Evolutionary conservation across 352 stramenopile species (phyloP).

Genomic region (Stramenopiles sp.): DNA sequence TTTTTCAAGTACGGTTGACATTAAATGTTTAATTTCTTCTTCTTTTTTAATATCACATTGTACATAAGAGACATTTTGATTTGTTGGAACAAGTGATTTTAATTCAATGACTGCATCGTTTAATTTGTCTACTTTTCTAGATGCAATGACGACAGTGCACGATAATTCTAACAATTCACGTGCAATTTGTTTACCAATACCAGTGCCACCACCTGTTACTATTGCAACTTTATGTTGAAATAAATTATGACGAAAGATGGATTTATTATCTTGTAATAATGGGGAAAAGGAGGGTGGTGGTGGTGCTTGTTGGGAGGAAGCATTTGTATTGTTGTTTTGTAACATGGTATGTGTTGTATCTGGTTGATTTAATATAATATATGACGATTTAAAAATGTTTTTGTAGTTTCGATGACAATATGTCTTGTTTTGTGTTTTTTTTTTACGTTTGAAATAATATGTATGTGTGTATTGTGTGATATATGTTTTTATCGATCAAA

Average conservation of each 20-base stretch:
- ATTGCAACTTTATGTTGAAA: neutral
- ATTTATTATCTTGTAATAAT: too few species aligned
- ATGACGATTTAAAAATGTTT: too few species aligned
- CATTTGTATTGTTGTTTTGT: too few species aligned
- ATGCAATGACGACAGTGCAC: neutral
- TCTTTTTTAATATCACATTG: neutral
- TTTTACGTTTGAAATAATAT: too few species aligned
- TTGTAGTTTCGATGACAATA: too few species aligned
- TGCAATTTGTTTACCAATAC: neutral
- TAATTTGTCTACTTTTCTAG: neutral
- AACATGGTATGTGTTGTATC: too few species aligned
- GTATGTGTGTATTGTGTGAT: too few species aligned
- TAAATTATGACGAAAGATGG: neutral
- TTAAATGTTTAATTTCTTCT: neutral
- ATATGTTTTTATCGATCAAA: too few species aligned
- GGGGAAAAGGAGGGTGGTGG: too few species aligned
- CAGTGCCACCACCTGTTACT: neutral
- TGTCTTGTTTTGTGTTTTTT: too few species aligned
- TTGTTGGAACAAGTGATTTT: neutral
- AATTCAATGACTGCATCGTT: neutral
- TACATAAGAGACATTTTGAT: neutral
- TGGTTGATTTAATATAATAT: too few species aligned
- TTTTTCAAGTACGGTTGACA: neutral
- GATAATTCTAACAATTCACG: neutral
- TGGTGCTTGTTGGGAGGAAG: too few species aligned